Conservation (phyloP, 352 stramenopile species). For the Bremia lactucae region DNA sequence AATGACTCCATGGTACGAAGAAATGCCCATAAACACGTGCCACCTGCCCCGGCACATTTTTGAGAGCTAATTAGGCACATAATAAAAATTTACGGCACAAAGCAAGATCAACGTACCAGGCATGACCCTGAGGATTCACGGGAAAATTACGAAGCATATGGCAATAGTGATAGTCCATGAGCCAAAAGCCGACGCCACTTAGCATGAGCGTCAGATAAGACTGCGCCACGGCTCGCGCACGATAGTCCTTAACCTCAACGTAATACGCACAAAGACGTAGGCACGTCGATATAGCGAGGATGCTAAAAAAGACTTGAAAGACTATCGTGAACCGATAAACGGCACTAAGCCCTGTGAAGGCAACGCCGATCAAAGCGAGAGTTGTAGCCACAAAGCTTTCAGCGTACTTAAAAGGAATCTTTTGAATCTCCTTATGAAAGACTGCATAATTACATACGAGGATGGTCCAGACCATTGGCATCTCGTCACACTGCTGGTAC, state of each 20-base stretch:
- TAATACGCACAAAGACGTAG: constrained; percentile 49
- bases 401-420: constrained; percentile 25
- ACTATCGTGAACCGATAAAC: constrained; percentile 62
- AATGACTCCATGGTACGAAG: constrained; percentile 59
- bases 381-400: constrained; percentile 26
- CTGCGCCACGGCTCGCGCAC: constrained; percentile 38
- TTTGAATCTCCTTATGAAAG: constrained; percentile 55
- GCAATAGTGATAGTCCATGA: constrained; percentile 77
- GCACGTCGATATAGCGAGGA: constrained; percentile 35
- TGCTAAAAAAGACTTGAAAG: constrained; percentile 71
- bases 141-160: constrained; percentile 34
- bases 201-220: constrained; percentile 48
- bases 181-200: constrained; percentile 52
- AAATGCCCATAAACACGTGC: constrained; percentile 75
- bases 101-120: constrained; percentile 26
- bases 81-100: neutral
- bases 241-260: constrained; percentile 32
- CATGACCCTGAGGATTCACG: constrained; percentile 66
- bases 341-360: constrained; percentile 51
- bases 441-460: constrained; percentile 75
- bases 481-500: constrained; percentile 77
- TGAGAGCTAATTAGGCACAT: constrained; percentile 1
- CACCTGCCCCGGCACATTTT: constrained; percentile 24
- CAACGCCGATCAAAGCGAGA: constrained; percentile 37
- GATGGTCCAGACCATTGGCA: constrained; percentile 73